Base-by-base conservation (phyloP, 352 stramenopile genomes). In the Phytophthora litchii region DNA sequence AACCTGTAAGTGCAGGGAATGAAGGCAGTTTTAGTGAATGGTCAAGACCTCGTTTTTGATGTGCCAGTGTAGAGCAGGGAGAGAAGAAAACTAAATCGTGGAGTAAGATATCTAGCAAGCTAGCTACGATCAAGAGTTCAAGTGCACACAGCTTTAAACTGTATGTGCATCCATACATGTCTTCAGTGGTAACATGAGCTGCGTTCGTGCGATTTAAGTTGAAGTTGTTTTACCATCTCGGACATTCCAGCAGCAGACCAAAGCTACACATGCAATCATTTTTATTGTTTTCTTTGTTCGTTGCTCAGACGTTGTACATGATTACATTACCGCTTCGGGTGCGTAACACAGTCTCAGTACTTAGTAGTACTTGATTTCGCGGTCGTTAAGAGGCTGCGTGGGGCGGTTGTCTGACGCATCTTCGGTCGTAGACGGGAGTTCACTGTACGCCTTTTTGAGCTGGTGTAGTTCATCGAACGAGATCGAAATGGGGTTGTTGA, bases 401-500 rank as follows among this genome's bases (percentile, higher is more conserved):
- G 77, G 77, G 48, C 77, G 74, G 51, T 79, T 83, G 52, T 83
- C 67, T 32, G 57, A 70, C 4, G 65, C 66, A n/a, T 74, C n/a
- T n/a, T n/a, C 42, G 51, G 71, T 65, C 21, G 71, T 71, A 16
- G 72, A 60, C 9, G 74, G 64, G 4, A 67, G 67, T 14, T 77
- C 59, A 10, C 13, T 35, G 67, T 84, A 83, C 40, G 65, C 45
- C 16, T 65, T 64, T 20, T 62, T 66, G 11, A 87, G 37, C 20
- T 56, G 44, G 40, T 70, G 21, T 27, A 77, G 68, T 29, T 84
- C 70, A 25, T 42, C 32, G 16, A 46, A 38, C n/a, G 72, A 70
- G 62, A 87, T 81, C 34, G 66, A 38, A n/a, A 87, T 66, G 14
- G 74, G 76, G 41, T 79, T 82, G 50, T 78, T 77, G 40, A 86